Base-by-base conservation (phyloP, 371 early-diverging fungal species). In the Cokeromyces recurvatus region DNA sequence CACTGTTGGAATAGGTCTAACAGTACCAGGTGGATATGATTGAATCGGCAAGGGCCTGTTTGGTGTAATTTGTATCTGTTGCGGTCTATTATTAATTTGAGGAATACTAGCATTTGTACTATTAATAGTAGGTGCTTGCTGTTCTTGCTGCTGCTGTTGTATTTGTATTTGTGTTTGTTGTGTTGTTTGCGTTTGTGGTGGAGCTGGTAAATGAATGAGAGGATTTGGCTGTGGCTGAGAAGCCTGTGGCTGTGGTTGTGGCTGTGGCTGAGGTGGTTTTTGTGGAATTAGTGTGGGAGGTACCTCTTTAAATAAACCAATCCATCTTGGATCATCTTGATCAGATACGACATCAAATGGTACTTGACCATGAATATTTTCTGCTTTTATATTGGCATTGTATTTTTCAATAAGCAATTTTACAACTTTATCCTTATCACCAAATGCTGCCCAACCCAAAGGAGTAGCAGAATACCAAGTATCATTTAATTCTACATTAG, bases 401-500 rank as follows among this genome's bases (percentile, higher is more conserved):
- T 85, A 82, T 32, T 77, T 76, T 20, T 81, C 71, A 15, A 91
- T 66, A 39, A 91, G 57, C 17, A 81, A n/a, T 38, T 61, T 68
- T 8, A 68, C 79, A 3, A 71, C 59, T 31, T 79, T 64, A 37
- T 69, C 65, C 14, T 55, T 59, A 35, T 71, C 88, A 31, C 84
- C 90, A 62, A 82, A 94, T 0, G 92, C 92, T 2, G 97, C 94
- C 97, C 97, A 96, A 0, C 87, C 87, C 10, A 96, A 68, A 4
- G 97, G 90, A 15, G 89, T 81, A 22, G 86, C 90, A 2, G 71
- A 70, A 57, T 92, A 85, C 88, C 91, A 86, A 11, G 90, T 89
- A 62, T 96, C 97, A 11, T 82, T 66, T 4, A 88, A 50, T 41
- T 95, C 92, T 15, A 92, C 64, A 34, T 91, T 59, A 2, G 90